These are phyloP conservation scores for Fusarium sororula DNA, from an alignment of 2,329 filamentous ascomycete genomes.

Conservation along the genomic window DNA sequence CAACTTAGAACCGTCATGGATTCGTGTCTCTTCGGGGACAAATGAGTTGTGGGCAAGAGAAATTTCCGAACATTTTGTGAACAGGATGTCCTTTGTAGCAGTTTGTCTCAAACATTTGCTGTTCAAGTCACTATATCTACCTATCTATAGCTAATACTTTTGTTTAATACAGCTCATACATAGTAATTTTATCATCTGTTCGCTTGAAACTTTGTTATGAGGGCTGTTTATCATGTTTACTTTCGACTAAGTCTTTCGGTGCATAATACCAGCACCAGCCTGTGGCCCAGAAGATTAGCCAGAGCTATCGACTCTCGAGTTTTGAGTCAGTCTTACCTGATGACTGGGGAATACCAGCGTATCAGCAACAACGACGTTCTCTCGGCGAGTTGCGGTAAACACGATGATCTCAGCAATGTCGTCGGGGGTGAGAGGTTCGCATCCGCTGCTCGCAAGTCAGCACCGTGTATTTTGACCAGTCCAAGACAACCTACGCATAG, in stretches of 20 bases:
- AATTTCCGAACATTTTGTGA: constrained; percentile 51
- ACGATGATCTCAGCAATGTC: constrained; percentile 93
- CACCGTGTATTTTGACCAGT: neutral
- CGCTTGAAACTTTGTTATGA: neutral
- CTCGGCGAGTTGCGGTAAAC: constrained; percentile 81
- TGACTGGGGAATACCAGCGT: constrained; percentile 88
- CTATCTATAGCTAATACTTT: neutral
- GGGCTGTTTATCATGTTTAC: neutral
- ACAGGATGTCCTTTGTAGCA: neutral
- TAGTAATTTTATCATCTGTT: neutral
- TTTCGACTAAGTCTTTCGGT: constrained; percentile 37
- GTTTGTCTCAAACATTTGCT: neutral
- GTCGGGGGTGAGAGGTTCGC: constrained; percentile 85
- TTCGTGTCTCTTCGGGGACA: constrained; percentile 39
- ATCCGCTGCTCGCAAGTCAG: constrained; percentile 62
- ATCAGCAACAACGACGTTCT: constrained; percentile 93
- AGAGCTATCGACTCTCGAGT: neutral
- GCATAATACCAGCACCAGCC: constrained; percentile 48
- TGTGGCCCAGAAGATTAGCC: constrained; percentile 22
- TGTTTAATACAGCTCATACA: neutral
- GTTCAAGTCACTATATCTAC: neutral
- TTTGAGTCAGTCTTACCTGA: constrained; percentile 65
- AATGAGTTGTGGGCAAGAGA: constrained; percentile 54
- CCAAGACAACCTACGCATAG: constrained; percentile 71
- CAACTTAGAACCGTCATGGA: constrained; percentile 40